Conservation (phyloP, 768 basidiomycete genomes). For the Rhodosporidiobolus sp. region DNA sequence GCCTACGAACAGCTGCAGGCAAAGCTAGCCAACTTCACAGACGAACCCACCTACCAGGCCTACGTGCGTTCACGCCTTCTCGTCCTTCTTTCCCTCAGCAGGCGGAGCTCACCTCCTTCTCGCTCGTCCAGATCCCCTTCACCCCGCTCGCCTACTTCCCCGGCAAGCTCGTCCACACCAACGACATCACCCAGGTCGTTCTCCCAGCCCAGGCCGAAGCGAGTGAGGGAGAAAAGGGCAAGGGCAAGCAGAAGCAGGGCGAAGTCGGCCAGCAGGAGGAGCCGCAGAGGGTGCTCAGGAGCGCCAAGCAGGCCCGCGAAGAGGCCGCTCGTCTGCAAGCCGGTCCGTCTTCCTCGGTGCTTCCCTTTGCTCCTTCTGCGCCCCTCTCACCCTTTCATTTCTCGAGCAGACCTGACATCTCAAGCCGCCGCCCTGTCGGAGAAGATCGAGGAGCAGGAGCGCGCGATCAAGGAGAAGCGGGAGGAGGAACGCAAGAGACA, state of each 20-base stretch:
- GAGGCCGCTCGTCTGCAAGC: background rate
- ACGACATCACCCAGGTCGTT: constrained; percentile 32
- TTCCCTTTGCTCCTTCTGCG: background rate
- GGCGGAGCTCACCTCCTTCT: background rate
- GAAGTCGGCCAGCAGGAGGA: too few species aligned
- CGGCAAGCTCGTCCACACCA: constrained; percentile 40
- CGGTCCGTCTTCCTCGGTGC: background rate
- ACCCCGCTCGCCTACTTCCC: constrained; percentile 39
- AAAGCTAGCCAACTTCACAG: constrained; percentile 28
- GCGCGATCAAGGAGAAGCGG: constrained; percentile 11
- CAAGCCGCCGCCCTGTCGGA: background rate
- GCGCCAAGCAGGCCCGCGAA: constrained; percentile 30
- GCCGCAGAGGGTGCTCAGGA: constrained; percentile 5
- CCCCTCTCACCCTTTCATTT: too few species aligned
- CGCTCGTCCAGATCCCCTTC: constrained; percentile 27
- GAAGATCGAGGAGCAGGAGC: background rate
- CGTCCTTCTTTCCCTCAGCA: too few species aligned
- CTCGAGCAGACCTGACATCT: background rate
- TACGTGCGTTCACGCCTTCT: constrained; percentile 4
- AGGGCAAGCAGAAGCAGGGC: background rate
- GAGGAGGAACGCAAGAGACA: background rate
- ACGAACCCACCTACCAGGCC: constrained; percentile 35
- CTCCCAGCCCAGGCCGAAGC: background rate
- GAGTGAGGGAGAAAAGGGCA: background rate
- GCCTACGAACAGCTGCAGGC: background rate